Percentiles rank a stretch among this genome's conserved stretches.
Evolutionary conservation across 73 alveolate species (phyloP).

Genomic region (Paramecium sexaurelia): DNA sequence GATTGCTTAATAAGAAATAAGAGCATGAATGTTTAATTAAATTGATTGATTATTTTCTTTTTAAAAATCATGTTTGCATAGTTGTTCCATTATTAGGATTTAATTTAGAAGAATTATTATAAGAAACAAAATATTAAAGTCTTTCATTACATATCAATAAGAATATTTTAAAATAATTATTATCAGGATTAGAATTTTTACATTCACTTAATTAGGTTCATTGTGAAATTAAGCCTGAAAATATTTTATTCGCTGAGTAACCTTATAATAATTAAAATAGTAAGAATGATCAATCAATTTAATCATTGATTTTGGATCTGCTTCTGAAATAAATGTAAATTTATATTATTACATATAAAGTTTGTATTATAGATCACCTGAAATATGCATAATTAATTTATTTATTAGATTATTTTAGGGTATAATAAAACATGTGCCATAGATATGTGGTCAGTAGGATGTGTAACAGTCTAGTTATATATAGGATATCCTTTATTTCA

Average conservation of each 20-base stretch:
- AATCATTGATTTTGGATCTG: slow-evolving; percentile 16
- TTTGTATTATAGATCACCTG: background rate
- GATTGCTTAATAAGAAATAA: background rate
- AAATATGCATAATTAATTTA: background rate
- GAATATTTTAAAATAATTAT: background rate
- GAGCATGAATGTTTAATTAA: background rate
- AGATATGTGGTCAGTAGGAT: slow-evolving; percentile 51
- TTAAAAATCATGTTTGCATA: slow-evolving; percentile 7
- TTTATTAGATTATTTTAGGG: background rate
- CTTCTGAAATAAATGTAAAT: background rate
- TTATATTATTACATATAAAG: background rate
- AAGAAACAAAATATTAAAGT: background rate
- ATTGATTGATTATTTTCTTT: background rate
- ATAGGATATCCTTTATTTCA: slow-evolving; percentile 11
- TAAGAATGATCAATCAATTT: background rate
- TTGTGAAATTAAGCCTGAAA: slow-evolving; percentile 57
- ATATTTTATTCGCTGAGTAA: background rate
- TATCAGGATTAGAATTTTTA: background rate
- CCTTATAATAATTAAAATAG: background rate
- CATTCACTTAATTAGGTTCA: background rate
- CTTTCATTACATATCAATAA: background rate
- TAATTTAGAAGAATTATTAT: background rate
- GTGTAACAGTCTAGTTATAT: background rate
- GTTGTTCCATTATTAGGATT: background rate
- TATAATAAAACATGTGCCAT: background rate